A percentile compares a stretch with the other conserved stretches of the same genome.
phyloP scores from a whole-genome alignment of 768 basidiomycete species.

The Agaricus subrufescens region DNA sequence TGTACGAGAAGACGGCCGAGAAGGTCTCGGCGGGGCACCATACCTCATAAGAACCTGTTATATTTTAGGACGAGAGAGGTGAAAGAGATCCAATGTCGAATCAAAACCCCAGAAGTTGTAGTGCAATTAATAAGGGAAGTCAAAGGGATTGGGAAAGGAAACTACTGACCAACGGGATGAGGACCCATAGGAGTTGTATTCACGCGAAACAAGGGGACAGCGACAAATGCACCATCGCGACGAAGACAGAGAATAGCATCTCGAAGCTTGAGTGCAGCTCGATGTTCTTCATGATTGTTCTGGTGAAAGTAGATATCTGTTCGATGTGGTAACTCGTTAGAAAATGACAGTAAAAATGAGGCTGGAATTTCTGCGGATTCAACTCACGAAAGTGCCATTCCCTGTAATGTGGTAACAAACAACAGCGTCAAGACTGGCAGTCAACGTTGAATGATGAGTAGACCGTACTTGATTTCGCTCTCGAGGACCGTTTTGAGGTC shows the following conservation, averaged over 20 bases:
- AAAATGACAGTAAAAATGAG: background rate
- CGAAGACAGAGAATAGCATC: slow-evolving; percentile 69
- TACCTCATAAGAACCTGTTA: slow-evolving; percentile 72
- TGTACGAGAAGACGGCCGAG: slow-evolving; percentile 70
- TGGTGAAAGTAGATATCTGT: slow-evolving; percentile 79
- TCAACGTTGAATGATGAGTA: background rate
- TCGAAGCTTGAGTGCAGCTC: slow-evolving; percentile 61
- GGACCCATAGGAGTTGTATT: slow-evolving; percentile 68
- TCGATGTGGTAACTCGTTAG: background rate
- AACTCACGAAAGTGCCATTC: slow-evolving; percentile 78
- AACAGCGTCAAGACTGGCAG: background rate
- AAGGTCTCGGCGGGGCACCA: slow-evolving; percentile 79
- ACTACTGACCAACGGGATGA: slow-evolving; percentile 63
- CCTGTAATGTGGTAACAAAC: slow-evolving; percentile 27
- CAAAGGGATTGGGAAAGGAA: no score
- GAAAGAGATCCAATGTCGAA: background rate
- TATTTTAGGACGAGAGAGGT: background rate
- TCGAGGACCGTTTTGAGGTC: slow-evolving; percentile 56
- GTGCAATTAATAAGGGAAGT: no score
- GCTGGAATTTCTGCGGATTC: background rate
- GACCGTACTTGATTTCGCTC: slow-evolving; percentile 54
- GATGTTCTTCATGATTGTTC: slow-evolving; percentile 54
- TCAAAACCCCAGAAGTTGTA: background rate
- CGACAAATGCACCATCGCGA: slow-evolving; percentile 74
- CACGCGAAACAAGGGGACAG: slow-evolving; percentile 70